These are phyloP conservation scores for Wickerhamomyces strasburgensis DNA, from an alignment of 805 yeast species.

Conservation along the genomic window DNA sequence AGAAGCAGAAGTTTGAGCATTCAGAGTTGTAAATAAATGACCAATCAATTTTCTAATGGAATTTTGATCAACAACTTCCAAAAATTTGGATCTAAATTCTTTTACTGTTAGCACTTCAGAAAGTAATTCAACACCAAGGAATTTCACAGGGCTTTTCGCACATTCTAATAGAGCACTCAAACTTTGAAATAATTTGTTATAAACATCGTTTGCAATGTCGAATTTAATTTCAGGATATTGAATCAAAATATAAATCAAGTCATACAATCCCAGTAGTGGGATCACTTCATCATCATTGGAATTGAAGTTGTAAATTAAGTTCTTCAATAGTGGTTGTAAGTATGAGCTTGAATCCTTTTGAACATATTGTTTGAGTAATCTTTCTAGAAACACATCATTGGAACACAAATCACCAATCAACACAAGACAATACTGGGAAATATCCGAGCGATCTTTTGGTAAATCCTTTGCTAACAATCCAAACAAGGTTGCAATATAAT, in stretches of 20 bases:
- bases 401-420: conserved; percentile 50
- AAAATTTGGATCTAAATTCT: conserved; percentile 47
- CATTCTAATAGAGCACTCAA: conserved; percentile 25
- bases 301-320: conserved; percentile 28
- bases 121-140: conserved; percentile 59
- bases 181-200: conserved; percentile 11
- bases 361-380: conserved; percentile 25
- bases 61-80: conserved; percentile 16
- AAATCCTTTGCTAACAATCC: conserved; percentile 47
- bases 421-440: conserved; percentile 59
- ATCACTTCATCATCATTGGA: conserved; percentile 49
- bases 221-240: conserved; percentile 18
- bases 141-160: conserved; percentile 47
- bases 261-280: conserved; percentile 49
- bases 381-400: conserved; percentile 34
- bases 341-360: conserved; percentile 2
- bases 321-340: conserved; percentile 42
- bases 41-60: conserved; percentile 41
- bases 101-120: conserved; percentile 55
- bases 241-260: conserved; percentile 45
- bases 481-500: conserved; percentile 51
- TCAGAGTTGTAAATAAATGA: conserved; percentile 41
- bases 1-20: conserved; percentile 22
- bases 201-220: conserved; percentile 20
- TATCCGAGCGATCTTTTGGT: conserved; percentile 51